Evolutionary conservation across 805 yeast species (phyloP), one percentile per base, ranked within the genome.

Genomic region (Wickerhamiella shivajii): DNA sequence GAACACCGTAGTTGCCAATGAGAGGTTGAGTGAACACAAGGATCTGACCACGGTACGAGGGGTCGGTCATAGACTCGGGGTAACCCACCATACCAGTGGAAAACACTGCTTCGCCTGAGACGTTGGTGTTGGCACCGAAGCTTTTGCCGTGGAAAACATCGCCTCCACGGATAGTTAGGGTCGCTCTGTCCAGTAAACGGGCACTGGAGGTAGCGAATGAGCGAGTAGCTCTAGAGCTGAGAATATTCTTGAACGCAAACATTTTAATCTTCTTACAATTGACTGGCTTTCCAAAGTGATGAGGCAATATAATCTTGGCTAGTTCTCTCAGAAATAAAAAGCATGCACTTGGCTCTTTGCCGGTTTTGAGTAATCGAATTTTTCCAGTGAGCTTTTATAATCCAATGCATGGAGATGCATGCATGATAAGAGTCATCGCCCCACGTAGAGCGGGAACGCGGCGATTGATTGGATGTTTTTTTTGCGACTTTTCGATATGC

Each of bases 31-130:
- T 90, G 61, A 90, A 81, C 40, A 90, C 93, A 45, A 90, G 71
- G 46, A 90, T 90, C 64, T 90, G 99, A 33, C 98, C 99, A 49
- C 74, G 76, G 59, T 90, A 90, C 5, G 96, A 84, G 24, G 99
- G 99, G 58, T 90, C 98, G 15, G 98, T 90, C 92, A 90, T 84
- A 6, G 95, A 80, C 59, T 90, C 98, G 12, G 98, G 97, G 59
- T 90, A 90, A 13, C 98, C 99, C 9, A 90, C 98, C 57, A 92
- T 67, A 6, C 96, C 90, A 21, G 99, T 92, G 30, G 96, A 83
- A 64, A 90, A 90, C 28, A 92, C 98, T 19, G 95, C 93, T 59
- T 90, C 99, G 43, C 99, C 99, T 39, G 92, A 75, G 41, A 83
- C 72, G 43, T 85, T 81, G 44, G 77, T 77, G 56, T 83, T 74